Percentiles rank a stretch among this genome's conserved stretches.
Evolutionary conservation across 768 basidiomycete genomes (phyloP).

Genomic region (Coprinopsis marcescibilis): DNA sequence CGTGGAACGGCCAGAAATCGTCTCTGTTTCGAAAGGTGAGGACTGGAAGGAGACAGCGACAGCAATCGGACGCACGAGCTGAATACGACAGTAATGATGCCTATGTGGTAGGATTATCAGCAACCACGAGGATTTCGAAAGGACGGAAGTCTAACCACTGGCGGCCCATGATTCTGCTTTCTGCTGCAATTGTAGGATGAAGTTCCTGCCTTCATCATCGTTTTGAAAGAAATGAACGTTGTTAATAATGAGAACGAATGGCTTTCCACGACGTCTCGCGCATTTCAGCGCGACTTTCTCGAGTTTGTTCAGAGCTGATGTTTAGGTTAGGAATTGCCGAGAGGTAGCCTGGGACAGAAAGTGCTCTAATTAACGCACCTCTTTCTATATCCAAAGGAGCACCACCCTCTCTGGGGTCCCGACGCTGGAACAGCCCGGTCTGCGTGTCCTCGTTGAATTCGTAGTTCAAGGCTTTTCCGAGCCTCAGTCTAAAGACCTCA

Average conservation of each 20-base stretch:
- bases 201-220: slow-evolving; percentile 64
- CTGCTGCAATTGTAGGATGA: slow-evolving; percentile 84
- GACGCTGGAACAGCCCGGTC: slow-evolving; percentile 71
- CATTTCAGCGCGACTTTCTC: slow-evolving; percentile 77
- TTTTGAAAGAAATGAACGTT: slow-evolving; percentile 74
- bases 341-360: neutral
- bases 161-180: slow-evolving; percentile 84
- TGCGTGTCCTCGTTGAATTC: slow-evolving; percentile 85
- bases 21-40: slow-evolving; percentile 44
- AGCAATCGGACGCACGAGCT: slow-evolving; percentile 40
- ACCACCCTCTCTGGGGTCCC: slow-evolving; percentile 75
- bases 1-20: slow-evolving; percentile 77
- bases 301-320: slow-evolving; percentile 66
- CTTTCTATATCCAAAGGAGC: neutral
- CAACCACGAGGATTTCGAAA: slow-evolving; percentile 4
- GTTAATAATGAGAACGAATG: slow-evolving; percentile 77
- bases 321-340: slow-evolving; percentile 8
- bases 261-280: slow-evolving; percentile 50
- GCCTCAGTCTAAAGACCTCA: slow-evolving; percentile 77
- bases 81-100: slow-evolving; percentile 76
- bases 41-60: slow-evolving; percentile 10
- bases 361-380: neutral
- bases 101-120: slow-evolving; percentile 26
- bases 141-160: slow-evolving; percentile 42
- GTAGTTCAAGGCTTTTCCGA: slow-evolving; percentile 82